Conservation (phyloP, 2,329 filamentous ascomycete species). For the Colletotrichum tropicale region DNA sequence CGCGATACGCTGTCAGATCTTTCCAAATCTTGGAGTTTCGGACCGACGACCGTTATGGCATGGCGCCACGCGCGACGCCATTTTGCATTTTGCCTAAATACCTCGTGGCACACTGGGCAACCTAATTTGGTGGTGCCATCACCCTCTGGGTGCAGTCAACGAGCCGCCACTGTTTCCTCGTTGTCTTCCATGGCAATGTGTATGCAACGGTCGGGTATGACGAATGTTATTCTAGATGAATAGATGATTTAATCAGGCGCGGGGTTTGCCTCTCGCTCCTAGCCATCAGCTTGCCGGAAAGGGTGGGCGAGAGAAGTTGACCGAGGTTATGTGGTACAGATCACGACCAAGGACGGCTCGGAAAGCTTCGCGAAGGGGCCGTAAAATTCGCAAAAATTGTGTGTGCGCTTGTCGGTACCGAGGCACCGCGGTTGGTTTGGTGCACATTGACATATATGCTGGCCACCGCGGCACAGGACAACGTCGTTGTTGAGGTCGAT, state of each 20-base stretch:
- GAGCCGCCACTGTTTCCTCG: not conserved
- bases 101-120: constrained; percentile 12
- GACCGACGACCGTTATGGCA: constrained; percentile 21
- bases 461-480: not conserved
- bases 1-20: not conserved
- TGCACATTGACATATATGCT: not conserved
- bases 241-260: not conserved
- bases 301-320: not conserved
- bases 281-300: not conserved
- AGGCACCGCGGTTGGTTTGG: not conserved
- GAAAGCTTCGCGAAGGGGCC: not conserved
- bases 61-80: constrained; percentile 19
- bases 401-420: not conserved
- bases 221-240: not conserved
- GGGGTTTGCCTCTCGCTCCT: not conserved
- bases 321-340: not conserved
- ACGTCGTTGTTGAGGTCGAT: not conserved
- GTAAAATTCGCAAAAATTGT: not conserved
- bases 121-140: constrained; percentile 13
- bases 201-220: not conserved
- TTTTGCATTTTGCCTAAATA: constrained; percentile 14
- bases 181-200: not conserved
- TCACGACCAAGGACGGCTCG: not conserved
- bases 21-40: constrained; percentile 20
- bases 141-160: not conserved